phyloP scores from a whole-genome alignment of 75 land plant genomes.

The Adiantum capillusveneris region DNA sequence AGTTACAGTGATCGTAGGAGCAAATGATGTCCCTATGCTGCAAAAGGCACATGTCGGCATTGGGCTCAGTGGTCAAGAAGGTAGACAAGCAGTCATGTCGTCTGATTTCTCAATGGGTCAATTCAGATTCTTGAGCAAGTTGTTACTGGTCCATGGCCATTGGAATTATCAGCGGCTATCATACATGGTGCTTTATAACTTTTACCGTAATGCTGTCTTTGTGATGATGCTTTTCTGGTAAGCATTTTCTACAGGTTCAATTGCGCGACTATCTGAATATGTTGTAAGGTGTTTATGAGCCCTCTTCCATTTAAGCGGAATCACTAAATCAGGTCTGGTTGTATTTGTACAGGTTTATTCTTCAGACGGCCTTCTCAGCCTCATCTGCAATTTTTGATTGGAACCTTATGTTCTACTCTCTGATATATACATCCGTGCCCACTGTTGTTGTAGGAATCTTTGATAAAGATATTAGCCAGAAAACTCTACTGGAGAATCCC shows the following conservation, averaged over 20 bases:
- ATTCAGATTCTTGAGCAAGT: constrained; percentile 74
- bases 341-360: constrained; percentile 50
- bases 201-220: constrained; percentile 60
- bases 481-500: constrained; percentile 51
- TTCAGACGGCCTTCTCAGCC: constrained; percentile 53
- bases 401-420: constrained; percentile 77
- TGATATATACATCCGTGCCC: constrained; percentile 73
- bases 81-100: constrained; percentile 97
- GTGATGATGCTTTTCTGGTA: constrained; percentile 62
- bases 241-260: too few relatives aligned
- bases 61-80: constrained; percentile 96
- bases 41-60: constrained; percentile 98
- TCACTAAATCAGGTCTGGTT: background rate
- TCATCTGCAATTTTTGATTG: constrained; percentile 80
- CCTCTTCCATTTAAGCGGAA: background rate
- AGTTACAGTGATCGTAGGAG: constrained; percentile 39
- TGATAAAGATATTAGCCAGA: constrained; percentile 70
- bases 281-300: background rate
- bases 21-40: constrained; percentile 98
- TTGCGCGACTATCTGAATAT: background rate
- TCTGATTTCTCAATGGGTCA: constrained; percentile 97
- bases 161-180: constrained; percentile 65
- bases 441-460: constrained; percentile 76
- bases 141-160: constrained; percentile 93
- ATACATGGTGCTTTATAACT: constrained; percentile 63